Conservation (phyloP, 2,329 filamentous ascomycete genomes). For the Aspergillus sp. region DNA sequence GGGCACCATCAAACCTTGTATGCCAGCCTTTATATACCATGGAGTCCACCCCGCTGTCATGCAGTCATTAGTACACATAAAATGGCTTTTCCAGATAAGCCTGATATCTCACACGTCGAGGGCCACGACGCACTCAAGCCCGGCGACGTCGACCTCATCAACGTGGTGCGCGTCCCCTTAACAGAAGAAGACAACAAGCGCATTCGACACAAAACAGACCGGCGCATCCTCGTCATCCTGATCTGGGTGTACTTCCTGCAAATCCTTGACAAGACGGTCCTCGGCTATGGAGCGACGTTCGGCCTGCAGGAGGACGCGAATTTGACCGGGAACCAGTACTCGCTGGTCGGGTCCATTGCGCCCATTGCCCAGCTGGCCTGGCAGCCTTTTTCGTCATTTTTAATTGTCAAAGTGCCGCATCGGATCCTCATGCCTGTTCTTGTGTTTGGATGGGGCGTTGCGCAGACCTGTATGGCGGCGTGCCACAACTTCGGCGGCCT, state of each 20-base stretch:
- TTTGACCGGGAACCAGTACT: slow-evolving; percentile 57
- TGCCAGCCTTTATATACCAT: neutral
- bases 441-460: slow-evolving; percentile 50
- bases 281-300: slow-evolving; percentile 60
- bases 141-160: neutral
- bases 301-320: slow-evolving; percentile 52
- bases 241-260: slow-evolving; percentile 50
- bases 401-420: slow-evolving; percentile 63
- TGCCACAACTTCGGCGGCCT: slow-evolving; percentile 48
- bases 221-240: slow-evolving; percentile 52
- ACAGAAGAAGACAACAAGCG: slow-evolving; percentile 48
- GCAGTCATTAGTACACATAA: too few relatives aligned
- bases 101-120: neutral
- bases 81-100: neutral
- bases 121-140: neutral
- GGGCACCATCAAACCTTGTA: too few relatives aligned
- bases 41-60: too few relatives aligned
- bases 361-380: slow-evolving; percentile 61
- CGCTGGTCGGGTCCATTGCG: slow-evolving; percentile 57
- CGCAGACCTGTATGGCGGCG: slow-evolving; percentile 49
- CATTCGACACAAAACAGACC: slow-evolving; percentile 63
- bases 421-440: slow-evolving; percentile 57
- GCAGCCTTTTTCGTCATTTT: slow-evolving; percentile 59
- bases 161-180: slow-evolving; percentile 24
- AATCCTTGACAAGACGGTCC: slow-evolving; percentile 59